phyloP scores from a whole-genome alignment of 2,329 filamentous ascomycete species.

The Trichoderma harzianum region DNA sequence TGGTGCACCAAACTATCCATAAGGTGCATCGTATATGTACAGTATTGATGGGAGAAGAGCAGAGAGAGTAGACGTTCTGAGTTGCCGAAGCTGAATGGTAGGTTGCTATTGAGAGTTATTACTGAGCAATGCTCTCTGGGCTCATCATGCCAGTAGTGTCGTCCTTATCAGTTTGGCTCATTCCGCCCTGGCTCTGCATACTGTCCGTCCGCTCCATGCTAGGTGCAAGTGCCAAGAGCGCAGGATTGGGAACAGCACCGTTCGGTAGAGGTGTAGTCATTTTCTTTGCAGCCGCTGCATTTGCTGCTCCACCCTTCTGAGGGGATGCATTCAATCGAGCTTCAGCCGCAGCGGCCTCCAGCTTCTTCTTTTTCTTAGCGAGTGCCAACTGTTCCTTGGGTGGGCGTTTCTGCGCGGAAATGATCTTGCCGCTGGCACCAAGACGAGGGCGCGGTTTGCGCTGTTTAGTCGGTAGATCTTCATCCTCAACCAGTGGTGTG shows the following conservation, averaged over 20 bases:
- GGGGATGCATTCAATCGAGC: constrained; percentile 39
- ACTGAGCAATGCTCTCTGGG: constrained; percentile 68
- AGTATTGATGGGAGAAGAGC: background rate
- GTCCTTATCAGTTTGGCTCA: constrained; percentile 66
- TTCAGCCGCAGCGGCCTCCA: constrained; percentile 57
- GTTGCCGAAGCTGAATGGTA: background rate
- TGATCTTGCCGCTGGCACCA: constrained; percentile 77
- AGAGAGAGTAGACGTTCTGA: background rate
- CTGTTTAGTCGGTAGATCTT: constrained; percentile 92
- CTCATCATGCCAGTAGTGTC: constrained; percentile 76
- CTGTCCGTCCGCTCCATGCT: constrained; percentile 59
- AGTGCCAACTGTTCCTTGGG: constrained; percentile 78
- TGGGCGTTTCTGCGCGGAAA: constrained; percentile 76
- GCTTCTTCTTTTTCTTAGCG: constrained; percentile 85
- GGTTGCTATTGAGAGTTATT: constrained; percentile 16
- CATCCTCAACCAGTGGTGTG: constrained; percentile 84
- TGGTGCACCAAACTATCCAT: background rate
- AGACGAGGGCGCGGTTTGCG: constrained; percentile 66
- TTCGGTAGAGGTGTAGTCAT: constrained; percentile 41
- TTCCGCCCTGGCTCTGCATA: constrained; percentile 54
- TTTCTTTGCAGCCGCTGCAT: constrained; percentile 51
- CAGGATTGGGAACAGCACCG: constrained; percentile 37
- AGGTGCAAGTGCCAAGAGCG: constrained; percentile 40
- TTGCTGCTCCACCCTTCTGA: constrained; percentile 36
- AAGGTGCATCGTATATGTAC: constrained; percentile 11